Evolutionary conservation across 2,329 filamentous ascomycete species (phyloP), one percentile per base, ranked within the genome.

Genomic region (Paracamarosporium sp.): DNA sequence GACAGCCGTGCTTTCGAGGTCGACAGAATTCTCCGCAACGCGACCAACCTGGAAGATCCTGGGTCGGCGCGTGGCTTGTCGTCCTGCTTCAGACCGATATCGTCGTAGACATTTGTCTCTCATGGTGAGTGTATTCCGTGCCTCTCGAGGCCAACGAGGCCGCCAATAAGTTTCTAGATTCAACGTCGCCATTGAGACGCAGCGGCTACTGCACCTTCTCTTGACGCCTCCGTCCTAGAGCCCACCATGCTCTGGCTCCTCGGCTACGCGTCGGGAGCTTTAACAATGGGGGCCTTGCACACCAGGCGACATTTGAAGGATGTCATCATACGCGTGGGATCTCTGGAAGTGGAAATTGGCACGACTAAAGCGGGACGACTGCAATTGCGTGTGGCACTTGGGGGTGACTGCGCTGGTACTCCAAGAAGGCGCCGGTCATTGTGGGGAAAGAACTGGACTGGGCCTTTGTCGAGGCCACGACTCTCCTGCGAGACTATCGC

Each of bases 171-270:
- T 22, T n/a, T 24, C 27, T 24, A 24, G 38, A 27, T 35, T 22
- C 27, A 36, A 31, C 24, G 50, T 36, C 28, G 41, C 30, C 38
- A 13, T 45, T 53, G n/a, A 35, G 45, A 50, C 28, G 50, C 55
- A 36, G 13, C 50, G 35, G 28, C 55, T 57, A 53, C 43, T 50
- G 50, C 50, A 53, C 44, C 50, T 30, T 38, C 12, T 50, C 9
- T 48, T 15, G 15, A 50, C 25, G 33, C 24, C 24, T 50, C 30
- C 13, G 33, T 13, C 25, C 30, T 40, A 22, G 22, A 8, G 15
- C 55, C 20, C 36, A 31, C 24, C 31, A 33, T 2, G 8, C 15
- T 35, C 36, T 25, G 13, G 38, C n/a, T 33, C 38, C 28, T 33
- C 48, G 48, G 48, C 17, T 24, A 47, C 27, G 27, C 27, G 27